A percentile compares a stretch with the other conserved stretches of the same genome.
These are phyloP conservation scores for Neurospora sp. DNA, from an alignment of 495 filamentous ascomycete species.

Conservation along the genomic window DNA sequence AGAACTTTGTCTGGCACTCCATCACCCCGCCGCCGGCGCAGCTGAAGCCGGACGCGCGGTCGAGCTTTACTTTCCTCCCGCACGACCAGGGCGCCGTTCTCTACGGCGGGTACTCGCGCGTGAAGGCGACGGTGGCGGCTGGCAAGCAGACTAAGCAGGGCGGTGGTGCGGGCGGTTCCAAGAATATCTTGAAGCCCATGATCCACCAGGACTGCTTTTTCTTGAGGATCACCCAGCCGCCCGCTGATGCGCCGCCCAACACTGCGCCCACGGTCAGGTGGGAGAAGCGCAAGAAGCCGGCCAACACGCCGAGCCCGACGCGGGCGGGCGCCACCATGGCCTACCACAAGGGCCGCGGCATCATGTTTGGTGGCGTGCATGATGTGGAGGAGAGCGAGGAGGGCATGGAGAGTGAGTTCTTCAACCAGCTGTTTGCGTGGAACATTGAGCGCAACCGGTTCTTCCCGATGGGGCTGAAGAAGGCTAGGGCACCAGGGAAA, in stretches of 20 bases:
- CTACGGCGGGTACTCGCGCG: conserved; percentile 86
- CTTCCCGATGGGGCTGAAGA: conserved; percentile 70
- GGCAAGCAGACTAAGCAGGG: conserved; percentile 45
- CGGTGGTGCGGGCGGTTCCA: conserved; percentile 22
- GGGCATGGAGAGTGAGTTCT: conserved; percentile 92
- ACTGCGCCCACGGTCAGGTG: conserved; percentile 66
- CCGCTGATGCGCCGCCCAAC: conserved; percentile 47
- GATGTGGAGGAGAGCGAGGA: conserved; percentile 92
- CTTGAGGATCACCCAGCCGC: conserved; percentile 66
- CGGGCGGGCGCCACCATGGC: conserved; percentile 86
- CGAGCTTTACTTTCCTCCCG: conserved; percentile 81
- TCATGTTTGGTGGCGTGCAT: conserved; percentile 89
- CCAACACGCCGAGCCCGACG: conserved; percentile 73
- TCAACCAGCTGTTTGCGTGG: conserved; percentile 81
- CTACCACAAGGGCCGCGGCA: conserved; percentile 83
- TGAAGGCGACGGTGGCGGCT: conserved; percentile 53
- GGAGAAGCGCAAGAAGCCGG: conserved; percentile 88
- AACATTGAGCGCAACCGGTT: conserved; percentile 91
- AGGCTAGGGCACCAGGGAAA: conserved; percentile 50
- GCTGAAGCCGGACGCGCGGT: conserved; percentile 79
- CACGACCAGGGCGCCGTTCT: conserved; percentile 82
- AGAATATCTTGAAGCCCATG: conserved; percentile 68
- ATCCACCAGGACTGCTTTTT: conserved; percentile 94
- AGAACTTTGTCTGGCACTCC: conserved; percentile 65
- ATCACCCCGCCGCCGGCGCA: conserved; percentile 61